phyloP scores from a whole-genome alignment of 108 stramenopile genomes.

The Skeletonema potamos region DNA sequence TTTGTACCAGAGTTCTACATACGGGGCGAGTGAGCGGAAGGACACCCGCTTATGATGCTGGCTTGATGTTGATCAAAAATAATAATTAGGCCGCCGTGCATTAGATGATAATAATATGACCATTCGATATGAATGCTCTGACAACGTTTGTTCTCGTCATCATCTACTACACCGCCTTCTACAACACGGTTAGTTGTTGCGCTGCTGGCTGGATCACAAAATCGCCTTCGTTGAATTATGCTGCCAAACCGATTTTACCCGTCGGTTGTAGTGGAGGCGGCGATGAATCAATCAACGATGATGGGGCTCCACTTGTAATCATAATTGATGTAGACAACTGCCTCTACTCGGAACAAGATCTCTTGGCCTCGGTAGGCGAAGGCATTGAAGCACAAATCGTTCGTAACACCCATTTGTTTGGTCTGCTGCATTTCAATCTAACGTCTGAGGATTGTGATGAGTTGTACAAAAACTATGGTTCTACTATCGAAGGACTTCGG shows the following conservation, averaged over 20 bases:
- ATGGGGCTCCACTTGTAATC: slow-evolving; percentile 22
- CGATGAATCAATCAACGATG: background rate
- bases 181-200: background rate
- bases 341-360: slow-evolving; percentile 62
- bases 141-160: background rate
- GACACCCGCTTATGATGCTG: too few relatives aligned
- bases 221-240: background rate
- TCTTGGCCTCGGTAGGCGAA: slow-evolving; percentile 2
- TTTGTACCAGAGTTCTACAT: too few relatives aligned
- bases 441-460: slow-evolving; percentile 60
- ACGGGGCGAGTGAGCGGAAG: too few relatives aligned
- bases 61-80: too few relatives aligned
- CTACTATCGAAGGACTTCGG: slow-evolving; percentile 82
- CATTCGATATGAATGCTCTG: background rate
- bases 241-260: background rate
- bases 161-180: background rate
- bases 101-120: too few relatives aligned
- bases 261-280: background rate
- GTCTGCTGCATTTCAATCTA: slow-evolving; percentile 54
- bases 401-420: slow-evolving; percentile 63
- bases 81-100: too few relatives aligned
- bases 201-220: background rate
- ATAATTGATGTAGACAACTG: slow-evolving; percentile 84
- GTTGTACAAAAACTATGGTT: slow-evolving; percentile 67
- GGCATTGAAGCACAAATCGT: slow-evolving; percentile 83